Conservation (phyloP, 208 protist genomes). For the Trypanosoma conorhini region DNA sequence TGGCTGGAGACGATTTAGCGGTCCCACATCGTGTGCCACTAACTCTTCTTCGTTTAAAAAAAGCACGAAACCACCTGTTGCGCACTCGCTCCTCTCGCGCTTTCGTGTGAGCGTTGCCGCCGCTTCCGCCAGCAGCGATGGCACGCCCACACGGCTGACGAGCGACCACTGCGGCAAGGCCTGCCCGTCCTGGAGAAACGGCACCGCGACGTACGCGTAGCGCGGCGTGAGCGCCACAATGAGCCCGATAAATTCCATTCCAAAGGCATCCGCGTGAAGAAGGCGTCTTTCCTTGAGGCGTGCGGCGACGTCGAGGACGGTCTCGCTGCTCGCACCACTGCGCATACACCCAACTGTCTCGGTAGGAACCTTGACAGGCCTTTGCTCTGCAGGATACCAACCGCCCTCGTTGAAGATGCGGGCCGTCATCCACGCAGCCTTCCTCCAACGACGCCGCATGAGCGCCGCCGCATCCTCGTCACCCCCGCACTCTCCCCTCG, state of each 20-base stretch:
- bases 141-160: slow-evolving; percentile 27
- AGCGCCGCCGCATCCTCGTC: neutral
- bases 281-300: slow-evolving; percentile 22
- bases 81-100: slow-evolving; percentile 14
- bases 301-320: slow-evolving; percentile 20
- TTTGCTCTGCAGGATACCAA: slow-evolving; percentile 34
- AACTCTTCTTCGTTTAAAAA: slow-evolving; percentile 27
- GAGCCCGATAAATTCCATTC: slow-evolving; percentile 65
- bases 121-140: slow-evolving; percentile 20
- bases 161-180: slow-evolving; percentile 16
- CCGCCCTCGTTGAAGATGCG: slow-evolving; percentile 71
- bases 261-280: slow-evolving; percentile 69
- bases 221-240: slow-evolving; percentile 54
- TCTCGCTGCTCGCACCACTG: neutral
- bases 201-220: slow-evolving; percentile 76
- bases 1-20: slow-evolving; percentile 19
- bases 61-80: neutral
- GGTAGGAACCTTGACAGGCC: neutral
- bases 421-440: slow-evolving; percentile 63
- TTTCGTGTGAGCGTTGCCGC: neutral
- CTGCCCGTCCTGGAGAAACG: slow-evolving; percentile 21
- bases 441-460: slow-evolving; percentile 44
- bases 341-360: neutral
- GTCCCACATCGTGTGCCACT: slow-evolving; percentile 38
- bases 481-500: slow-evolving; percentile 6